Conservation (phyloP, 208 protist genomes). For the Naegleria gruberi region DNA sequence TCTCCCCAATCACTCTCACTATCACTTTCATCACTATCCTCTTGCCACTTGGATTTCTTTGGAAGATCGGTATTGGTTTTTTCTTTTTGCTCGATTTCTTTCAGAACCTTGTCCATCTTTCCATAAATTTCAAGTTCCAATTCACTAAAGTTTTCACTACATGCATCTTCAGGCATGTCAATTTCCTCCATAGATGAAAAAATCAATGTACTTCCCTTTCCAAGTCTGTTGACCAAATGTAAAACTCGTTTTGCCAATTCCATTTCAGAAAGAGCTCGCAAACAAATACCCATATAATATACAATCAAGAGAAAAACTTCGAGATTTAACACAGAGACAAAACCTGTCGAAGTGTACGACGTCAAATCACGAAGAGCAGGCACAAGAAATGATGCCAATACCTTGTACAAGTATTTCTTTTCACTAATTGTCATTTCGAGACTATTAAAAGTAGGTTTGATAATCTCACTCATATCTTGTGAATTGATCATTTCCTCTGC, state of each 20-base stretch:
- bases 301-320: neutral
- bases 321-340: neutral
- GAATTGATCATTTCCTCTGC: neutral
- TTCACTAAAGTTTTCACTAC: neutral
- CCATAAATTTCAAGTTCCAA: neutral
- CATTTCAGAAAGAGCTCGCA: neutral
- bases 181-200: neutral
- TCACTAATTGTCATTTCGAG: neutral
- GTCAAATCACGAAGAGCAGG: neutral
- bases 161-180: neutral
- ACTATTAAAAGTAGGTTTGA: neutral
- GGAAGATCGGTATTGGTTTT: neutral
- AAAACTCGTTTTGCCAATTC: neutral
- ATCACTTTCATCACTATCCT: neutral
- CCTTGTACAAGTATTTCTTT: neutral
- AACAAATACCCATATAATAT: neutral
- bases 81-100: neutral
- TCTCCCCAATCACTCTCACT: neutral
- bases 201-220: neutral
- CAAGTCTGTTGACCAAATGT: neutral
- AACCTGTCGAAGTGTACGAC: neutral
- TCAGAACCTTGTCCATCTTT: neutral
- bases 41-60: neutral
- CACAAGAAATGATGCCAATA: neutral
- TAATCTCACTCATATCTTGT: neutral